Evolutionary conservation across 192 early-diverging fungal genomes (phyloP), one percentile per base, ranked within the genome.

Genomic region (Rhizophlyctis rosea): DNA sequence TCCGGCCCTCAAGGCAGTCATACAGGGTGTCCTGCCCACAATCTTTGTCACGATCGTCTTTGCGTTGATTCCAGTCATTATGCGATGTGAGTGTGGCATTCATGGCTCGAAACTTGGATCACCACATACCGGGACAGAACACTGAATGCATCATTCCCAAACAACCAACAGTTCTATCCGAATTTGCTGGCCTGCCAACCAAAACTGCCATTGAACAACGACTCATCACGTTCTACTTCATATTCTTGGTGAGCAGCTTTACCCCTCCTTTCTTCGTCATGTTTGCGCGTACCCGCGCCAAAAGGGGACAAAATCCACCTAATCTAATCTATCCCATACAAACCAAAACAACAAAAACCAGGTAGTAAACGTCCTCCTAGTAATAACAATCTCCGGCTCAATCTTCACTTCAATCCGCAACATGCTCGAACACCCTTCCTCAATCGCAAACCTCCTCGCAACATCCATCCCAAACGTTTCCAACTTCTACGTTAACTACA

Each of bases 401-500:
- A 57, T 90, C 23, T 57, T 88, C 24, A 67, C 68, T 1, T 66
- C 81, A 2, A 57, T 91, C 27, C 31, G 73, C 14, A 35, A 64
- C n/a, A 76, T 91, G 52, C 65, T 79, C 49, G 73, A 84, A 7
- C 67, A 82, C 24, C 84, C 87, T 23, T 33, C 60, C 2, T 36
- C 51, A 1, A 69, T 84, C 32, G 61, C 86, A 57, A 57, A 57
- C 3, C 76, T 74, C 23, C 57, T 89, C 0, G 80, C 84, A 14
- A 44, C 63, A 35, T 78, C 81, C 4, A 78, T 96, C 0, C 94
- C 94, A 7, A 65, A 75, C 34, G 86, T 87, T 0, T 87, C 90
- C 1, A 87, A 83, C 54, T 92, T 89, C 72, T 94, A 92, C 57
- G 80, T 93, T 32, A 91, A 90, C 28, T 96, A 90, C 69, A 80